Evolutionary conservation across 208 protist genomes (phyloP).

Genomic region (Leptomonas pyrrhocoris): DNA sequence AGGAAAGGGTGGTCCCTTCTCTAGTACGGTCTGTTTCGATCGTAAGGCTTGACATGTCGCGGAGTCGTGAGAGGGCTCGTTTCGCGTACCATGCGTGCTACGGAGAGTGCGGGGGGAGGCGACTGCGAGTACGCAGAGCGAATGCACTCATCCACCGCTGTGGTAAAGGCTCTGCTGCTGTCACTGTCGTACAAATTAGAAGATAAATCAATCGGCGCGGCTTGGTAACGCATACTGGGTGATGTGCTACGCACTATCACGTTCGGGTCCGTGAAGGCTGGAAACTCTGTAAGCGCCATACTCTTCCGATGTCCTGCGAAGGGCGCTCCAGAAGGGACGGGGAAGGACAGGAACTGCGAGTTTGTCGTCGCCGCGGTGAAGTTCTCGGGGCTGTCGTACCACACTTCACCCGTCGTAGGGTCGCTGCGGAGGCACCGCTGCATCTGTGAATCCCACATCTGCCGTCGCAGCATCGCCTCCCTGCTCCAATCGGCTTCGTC

Average conservation of each 20-base stretch:
- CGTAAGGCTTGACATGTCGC: neutral
- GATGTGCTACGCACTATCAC: neutral
- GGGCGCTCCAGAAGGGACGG: neutral
- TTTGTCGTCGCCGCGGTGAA: neutral
- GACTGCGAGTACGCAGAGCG: conserved; percentile 8
- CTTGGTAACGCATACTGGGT: neutral
- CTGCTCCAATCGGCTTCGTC: conserved; percentile 13
- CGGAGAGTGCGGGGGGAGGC: neutral
- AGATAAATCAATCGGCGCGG: neutral
- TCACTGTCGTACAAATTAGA: conserved; percentile 4
- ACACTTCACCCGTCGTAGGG: neutral
- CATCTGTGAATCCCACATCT: conserved; percentile 4
- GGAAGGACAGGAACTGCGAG: conserved; percentile 3
- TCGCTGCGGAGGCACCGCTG: conserved; percentile 3
- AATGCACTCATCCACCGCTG: conserved; percentile 6
- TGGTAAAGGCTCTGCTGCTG: conserved; percentile 9
- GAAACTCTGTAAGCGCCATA: neutral
- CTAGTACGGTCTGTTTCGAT: conserved; percentile 7
- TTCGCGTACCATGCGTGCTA: neutral
- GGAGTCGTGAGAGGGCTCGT: conserved; percentile 3
- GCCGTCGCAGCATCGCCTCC: conserved; percentile 6
- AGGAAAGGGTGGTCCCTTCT: too few relatives aligned
- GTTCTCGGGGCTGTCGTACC: neutral
- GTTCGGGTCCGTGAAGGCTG: neutral
- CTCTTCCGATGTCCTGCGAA: neutral